phyloP scores from a whole-genome alignment of 768 basidiomycete species.

The Flagelloscypha sp. region DNA sequence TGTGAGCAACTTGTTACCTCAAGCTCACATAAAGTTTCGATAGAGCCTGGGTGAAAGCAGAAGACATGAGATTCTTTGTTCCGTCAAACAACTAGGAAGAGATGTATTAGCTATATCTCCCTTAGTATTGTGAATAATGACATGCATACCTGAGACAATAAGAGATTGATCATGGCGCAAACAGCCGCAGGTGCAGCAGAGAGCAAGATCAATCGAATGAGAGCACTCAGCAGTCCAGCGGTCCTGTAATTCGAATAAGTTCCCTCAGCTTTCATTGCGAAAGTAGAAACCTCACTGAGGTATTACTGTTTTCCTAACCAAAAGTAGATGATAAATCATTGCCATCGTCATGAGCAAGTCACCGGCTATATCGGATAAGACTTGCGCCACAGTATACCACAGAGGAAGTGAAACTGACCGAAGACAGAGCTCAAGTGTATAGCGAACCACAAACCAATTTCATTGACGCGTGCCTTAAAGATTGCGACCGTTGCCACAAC shows the following conservation, averaged over 20 bases:
- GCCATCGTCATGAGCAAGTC: constrained; percentile 19
- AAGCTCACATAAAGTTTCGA: constrained; percentile 27
- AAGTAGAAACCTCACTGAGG: too few relatives aligned
- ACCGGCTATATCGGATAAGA: constrained; percentile 17
- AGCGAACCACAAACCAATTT: constrained; percentile 22
- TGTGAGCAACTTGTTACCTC: too few relatives aligned
- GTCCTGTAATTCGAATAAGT: too few relatives aligned
- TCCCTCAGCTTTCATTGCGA: too few relatives aligned
- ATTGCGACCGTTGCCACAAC: constrained; percentile 21
- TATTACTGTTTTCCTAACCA: constrained; percentile 18
- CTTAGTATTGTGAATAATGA: too few relatives aligned
- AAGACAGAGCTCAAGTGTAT: constrained; percentile 20
- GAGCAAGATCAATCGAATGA: constrained; percentile 24
- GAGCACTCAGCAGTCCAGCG: constrained; percentile 19
- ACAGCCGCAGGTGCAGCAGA: constrained; percentile 24
- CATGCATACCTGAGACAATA: constrained; percentile 27
- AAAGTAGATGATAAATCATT: constrained; percentile 22
- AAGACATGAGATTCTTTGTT: constrained; percentile 19
- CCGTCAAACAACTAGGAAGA: too few relatives aligned
- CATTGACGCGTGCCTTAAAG: constrained; percentile 1
- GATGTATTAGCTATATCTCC: too few relatives aligned
- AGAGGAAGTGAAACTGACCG: constrained; percentile 10
- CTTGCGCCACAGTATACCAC: background rate
- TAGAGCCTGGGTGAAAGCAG: constrained; percentile 21
- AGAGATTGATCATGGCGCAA: constrained; percentile 27